Evolutionary conservation across 768 basidiomycete species (phyloP), one percentile per base, ranked within the genome.

Genomic region (Lentinula edodes): DNA sequence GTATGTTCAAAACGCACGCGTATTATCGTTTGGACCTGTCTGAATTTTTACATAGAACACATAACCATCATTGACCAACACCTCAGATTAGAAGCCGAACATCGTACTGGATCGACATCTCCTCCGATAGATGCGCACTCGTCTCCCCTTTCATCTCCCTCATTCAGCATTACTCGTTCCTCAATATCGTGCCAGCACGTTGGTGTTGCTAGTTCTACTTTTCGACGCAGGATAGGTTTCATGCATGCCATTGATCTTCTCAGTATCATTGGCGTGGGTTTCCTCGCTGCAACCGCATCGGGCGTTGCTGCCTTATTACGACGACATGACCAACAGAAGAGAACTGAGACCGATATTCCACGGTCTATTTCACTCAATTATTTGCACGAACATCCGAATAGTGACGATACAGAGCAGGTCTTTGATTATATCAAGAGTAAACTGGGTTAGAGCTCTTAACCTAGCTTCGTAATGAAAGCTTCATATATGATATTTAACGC

Each of bases 401-500:
- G 12, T 5, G 39, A 41, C 36, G 45, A 60, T 20, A 50, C 59
- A 15, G 59, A 60, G 15, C 41, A 60, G 18, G 41, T 23, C 9
- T 42, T 60, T 10, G 32, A 60, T 28, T 60, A 60, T 42, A 51
- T 60, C 23, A 52, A 60, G 20, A 52, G 59, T 32, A 60, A 60
- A 16, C 38, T 60, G 2, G 32, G 59, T 13, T 60, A 50, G 38
- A 23, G n/a, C 6, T 28, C 3, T 3, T 28, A 3, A 28, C 28
- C 28, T 4, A 18, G 55, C 23, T 2, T 38, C 16, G 1, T 34
- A 13, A 2, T 45, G 55, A 9, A 34, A 15, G 3, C 15, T 34
- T 1, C 43, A 35, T 1, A 56, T 10, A n/a, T 45, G 39, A 23
- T 41, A n/a, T 34, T 38, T 39, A 20, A 18, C 5, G 2, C 20